Evolutionary conservation across 2,329 filamentous ascomycete genomes (phyloP).

Genomic region (Ophiostoma himal-ulmi): DNA sequence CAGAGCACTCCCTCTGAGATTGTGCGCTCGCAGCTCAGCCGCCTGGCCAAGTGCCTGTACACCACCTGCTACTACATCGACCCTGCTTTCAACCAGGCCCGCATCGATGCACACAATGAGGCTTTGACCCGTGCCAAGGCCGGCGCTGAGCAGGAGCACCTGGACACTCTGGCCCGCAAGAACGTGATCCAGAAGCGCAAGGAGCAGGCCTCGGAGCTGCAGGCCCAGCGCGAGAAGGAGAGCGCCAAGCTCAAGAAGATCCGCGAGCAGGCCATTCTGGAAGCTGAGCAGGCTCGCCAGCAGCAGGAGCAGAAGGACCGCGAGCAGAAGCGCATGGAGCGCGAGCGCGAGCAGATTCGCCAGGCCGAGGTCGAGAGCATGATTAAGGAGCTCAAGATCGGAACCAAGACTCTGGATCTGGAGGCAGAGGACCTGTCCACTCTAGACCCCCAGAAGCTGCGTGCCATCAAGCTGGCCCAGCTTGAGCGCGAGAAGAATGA

Average conservation of each 20-base stretch:
- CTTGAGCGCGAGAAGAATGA: slow-evolving; percentile 98
- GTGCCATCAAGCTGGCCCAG: slow-evolving; percentile 89
- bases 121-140: slow-evolving; percentile 76
- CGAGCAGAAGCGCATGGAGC: slow-evolving; percentile 76
- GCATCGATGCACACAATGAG: slow-evolving; percentile 69
- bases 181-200: slow-evolving; percentile 95
- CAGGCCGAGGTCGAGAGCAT: slow-evolving; percentile 92
- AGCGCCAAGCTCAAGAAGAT: slow-evolving; percentile 82
- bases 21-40: slow-evolving; percentile 87
- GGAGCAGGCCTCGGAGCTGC: slow-evolving; percentile 83
- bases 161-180: slow-evolving; percentile 76
- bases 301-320: slow-evolving; percentile 90
- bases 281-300: slow-evolving; percentile 82
- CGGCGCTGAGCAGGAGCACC: slow-evolving; percentile 87
- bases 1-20: slow-evolving; percentile 98
- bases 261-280: slow-evolving; percentile 79
- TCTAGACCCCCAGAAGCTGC: slow-evolving; percentile 82
- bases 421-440: slow-evolving; percentile 77
- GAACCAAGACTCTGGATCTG: slow-evolving; percentile 68
- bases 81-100: slow-evolving; percentile 76
- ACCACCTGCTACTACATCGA: slow-evolving; percentile 96
- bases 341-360: slow-evolving; percentile 82
- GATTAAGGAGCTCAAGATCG: slow-evolving; percentile 84
- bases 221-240: slow-evolving; percentile 86
- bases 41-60: slow-evolving; percentile 84